Evolutionary conservation across 495 filamentous ascomycete species (phyloP).

Genomic region (Aeminium ludgeri): DNA sequence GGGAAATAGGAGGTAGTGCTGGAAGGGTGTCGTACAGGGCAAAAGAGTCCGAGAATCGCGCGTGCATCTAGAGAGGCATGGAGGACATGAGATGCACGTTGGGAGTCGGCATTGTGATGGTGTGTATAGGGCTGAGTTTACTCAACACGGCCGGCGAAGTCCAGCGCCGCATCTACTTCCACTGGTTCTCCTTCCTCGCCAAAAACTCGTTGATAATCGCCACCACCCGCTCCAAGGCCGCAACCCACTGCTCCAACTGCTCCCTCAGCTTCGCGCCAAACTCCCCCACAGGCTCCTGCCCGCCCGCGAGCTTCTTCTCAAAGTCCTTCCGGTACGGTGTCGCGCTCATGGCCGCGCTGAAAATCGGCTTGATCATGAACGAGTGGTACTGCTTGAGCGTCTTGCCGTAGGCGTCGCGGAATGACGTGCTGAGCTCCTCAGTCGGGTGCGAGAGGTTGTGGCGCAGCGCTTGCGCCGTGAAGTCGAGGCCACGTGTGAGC

Average conservation of each 20-base stretch:
- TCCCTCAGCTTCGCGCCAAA: no score
- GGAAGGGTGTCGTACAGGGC: no score
- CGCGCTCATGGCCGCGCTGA: constrained; percentile 78
- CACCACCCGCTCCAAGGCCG: constrained; percentile 47
- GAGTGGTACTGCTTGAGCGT: constrained; percentile 86
- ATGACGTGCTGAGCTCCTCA: constrained; percentile 69
- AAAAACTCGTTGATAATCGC: constrained; percentile 23
- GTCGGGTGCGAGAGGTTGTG: constrained; percentile 47
- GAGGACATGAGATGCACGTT: no score
- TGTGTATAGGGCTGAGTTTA: no score
- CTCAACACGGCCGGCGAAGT: no score
- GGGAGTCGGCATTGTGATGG: no score
- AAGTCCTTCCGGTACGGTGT: constrained; percentile 86
- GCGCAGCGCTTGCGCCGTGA: constrained; percentile 70
- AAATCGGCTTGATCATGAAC: constrained; percentile 73
- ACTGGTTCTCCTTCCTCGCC: constrained; percentile 11
- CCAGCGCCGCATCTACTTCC: no score
- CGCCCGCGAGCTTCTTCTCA: constrained; percentile 63
- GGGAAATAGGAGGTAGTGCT: no score
- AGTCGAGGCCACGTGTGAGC: constrained; percentile 80
- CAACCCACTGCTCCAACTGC: constrained; percentile 52
- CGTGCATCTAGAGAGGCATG: no score
- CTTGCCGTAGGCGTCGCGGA: constrained; percentile 63
- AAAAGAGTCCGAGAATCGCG: no score
- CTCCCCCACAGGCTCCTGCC: constrained; percentile 43